Evolutionary conservation across 371 early-diverging fungal genomes (phyloP).

Genomic region (Mortierella sp.): DNA sequence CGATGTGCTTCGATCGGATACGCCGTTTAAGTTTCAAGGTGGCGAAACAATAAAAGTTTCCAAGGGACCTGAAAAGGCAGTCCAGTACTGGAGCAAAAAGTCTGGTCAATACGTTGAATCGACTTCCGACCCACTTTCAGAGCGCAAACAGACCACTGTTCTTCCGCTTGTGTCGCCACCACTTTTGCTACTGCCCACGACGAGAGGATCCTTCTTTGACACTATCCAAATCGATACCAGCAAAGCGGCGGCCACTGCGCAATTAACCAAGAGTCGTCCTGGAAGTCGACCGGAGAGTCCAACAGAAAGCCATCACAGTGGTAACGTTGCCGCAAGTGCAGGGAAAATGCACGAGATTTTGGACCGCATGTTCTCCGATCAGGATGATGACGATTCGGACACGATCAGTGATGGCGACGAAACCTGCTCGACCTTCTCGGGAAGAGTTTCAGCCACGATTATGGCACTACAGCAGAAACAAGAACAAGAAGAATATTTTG

Average conservation of each 20-base stretch:
- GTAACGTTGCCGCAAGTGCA: conserved; percentile 41
- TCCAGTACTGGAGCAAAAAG: conserved; percentile 54
- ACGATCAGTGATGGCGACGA: conserved; percentile 40
- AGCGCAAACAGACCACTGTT: not conserved
- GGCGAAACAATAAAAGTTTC: conserved; percentile 49
- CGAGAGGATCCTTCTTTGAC: conserved; percentile 28
- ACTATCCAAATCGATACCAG: conserved; percentile 12
- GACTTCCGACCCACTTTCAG: not conserved
- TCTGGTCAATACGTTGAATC: conserved; percentile 50
- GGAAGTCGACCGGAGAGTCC: conserved; percentile 50
- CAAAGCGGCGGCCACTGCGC: conserved; percentile 1
- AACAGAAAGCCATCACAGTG: conserved; percentile 46
- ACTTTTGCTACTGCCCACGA: conserved; percentile 19
- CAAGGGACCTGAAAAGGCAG: conserved; percentile 54
- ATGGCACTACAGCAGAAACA: conserved; percentile 43
- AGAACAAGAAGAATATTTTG: conserved; percentile 31
- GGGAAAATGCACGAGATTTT: conserved; percentile 55
- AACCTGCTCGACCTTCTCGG: conserved; percentile 48
- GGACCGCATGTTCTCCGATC: conserved; percentile 55
- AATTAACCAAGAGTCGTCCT: conserved; percentile 30
- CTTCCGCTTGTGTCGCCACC: conserved; percentile 19
- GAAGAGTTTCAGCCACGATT: conserved; percentile 49
- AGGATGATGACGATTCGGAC: conserved; percentile 46
- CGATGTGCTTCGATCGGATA: conserved; percentile 37
- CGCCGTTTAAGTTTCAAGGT: conserved; percentile 35